These are phyloP conservation scores for Clonostachys chloroleuca DNA, from an alignment of 2,329 filamentous ascomycete genomes.

Conservation along the genomic window DNA sequence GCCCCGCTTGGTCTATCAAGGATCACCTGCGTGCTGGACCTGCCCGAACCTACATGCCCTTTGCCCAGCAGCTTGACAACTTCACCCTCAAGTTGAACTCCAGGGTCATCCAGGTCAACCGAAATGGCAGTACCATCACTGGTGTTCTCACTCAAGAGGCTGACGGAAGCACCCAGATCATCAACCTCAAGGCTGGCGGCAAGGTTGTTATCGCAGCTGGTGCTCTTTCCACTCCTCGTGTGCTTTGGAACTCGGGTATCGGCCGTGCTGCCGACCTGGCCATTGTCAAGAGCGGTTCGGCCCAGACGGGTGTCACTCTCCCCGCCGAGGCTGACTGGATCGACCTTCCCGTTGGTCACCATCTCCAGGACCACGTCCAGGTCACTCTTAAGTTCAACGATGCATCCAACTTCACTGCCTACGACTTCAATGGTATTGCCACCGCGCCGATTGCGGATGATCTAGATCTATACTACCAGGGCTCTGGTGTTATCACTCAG, in stretches of 20 bases:
- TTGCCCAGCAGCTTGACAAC: constrained; percentile 52
- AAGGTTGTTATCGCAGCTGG: constrained; percentile 65
- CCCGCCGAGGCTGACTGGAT: constrained; percentile 47
- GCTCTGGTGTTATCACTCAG: constrained; percentile 34
- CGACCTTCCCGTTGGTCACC: constrained; percentile 50
- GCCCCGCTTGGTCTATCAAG: constrained; percentile 61
- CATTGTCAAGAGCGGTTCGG: constrained; percentile 31
- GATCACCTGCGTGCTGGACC: constrained; percentile 65
- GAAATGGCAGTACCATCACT: constrained; percentile 54
- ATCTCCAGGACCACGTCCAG: constrained; percentile 38
- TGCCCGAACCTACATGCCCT: constrained; percentile 64
- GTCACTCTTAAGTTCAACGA: too few relatives aligned
- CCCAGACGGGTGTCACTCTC: constrained; percentile 40
- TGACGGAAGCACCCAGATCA: constrained; percentile 43
- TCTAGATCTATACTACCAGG: constrained; percentile 23
- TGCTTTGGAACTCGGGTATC: constrained; percentile 57
- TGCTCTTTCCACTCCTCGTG: constrained; percentile 61
- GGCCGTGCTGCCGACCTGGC: constrained; percentile 56
- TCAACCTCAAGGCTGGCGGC: constrained; percentile 56
- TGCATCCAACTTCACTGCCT: constrained; percentile 15
- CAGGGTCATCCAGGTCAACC: constrained; percentile 59
- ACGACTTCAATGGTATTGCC: constrained; percentile 19
- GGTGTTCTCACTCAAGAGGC: constrained; percentile 61
- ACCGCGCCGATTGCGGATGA: constrained; percentile 16
- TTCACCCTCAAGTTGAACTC: constrained; percentile 64